Evolutionary conservation across 78 protist genomes (phyloP), one percentile per base, ranked within the genome.

Genomic region (slime mould (Dictyostelium discoideum)): DNA sequence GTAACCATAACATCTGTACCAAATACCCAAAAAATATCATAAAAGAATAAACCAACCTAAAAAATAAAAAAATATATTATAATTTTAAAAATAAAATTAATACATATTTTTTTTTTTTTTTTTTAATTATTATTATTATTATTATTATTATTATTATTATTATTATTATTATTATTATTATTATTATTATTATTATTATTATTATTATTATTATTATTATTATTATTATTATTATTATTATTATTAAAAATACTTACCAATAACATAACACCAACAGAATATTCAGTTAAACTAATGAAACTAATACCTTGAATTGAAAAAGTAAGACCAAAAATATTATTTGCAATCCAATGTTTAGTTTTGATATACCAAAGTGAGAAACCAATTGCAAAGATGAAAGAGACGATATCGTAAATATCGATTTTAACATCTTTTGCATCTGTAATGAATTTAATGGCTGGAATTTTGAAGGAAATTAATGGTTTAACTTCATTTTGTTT

Each of bases 11-110:
- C 99, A 72, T 96, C 96, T 16, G 98, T 97, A 13, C 98, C 98
- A 85, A 99, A 99, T 67, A 99, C 99, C 99, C 99, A 98, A 87
- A 98, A 99, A 44, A 98, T 85, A 86, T 98, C 99, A 94, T 98
- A 98, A 79, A 98, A 22, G 97, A 99, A 99, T 65, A 98, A 95
- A 13, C 98, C 98, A 50, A 86, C 40, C 94, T 92, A 42, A 40
- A 54, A 7, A 11, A 73, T 5, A 73, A 29, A 81, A 5, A 57
- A 60, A 29, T 2, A 18, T 29, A 60, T 46, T 2, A 79, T 29
- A 72, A 32, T 32, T 32, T 32, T 32, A 32, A 32, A 1, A 32
- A 11, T 16, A 18, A 32, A 1, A 32, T 26, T 16, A 18, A 73
- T 8, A 24, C n/a, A n/a, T n/a, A n/a, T n/a, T 32, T 26, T 6